These are phyloP conservation scores for Lactarius akahatsu DNA, from an alignment of 768 basidiomycete genomes.

Conservation along the genomic window DNA sequence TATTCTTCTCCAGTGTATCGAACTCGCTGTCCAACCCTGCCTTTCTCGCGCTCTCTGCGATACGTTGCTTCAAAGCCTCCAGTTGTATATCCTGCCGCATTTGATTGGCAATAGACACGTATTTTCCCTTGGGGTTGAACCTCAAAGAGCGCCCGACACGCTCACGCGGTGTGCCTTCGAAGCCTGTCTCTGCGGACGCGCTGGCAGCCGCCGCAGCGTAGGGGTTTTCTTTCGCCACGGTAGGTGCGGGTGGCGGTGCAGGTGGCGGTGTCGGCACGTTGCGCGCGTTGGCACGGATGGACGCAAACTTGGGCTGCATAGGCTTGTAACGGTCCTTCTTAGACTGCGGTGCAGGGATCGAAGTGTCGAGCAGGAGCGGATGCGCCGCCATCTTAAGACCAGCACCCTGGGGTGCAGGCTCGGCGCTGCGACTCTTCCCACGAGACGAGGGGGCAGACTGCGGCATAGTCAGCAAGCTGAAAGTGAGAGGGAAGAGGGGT, in stretches of 20 bases:
- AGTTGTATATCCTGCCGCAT: slow-evolving; percentile 74
- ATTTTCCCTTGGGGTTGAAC: slow-evolving; percentile 94
- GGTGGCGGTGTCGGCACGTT: slow-evolving; percentile 63
- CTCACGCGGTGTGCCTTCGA: slow-evolving; percentile 74
- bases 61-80: slow-evolving; percentile 88
- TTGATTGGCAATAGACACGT: slow-evolving; percentile 70
- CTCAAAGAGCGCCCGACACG: slow-evolving; percentile 67
- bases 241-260: slow-evolving; percentile 39
- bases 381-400: slow-evolving; percentile 91
- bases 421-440: slow-evolving; percentile 52
- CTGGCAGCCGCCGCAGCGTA: slow-evolving; percentile 58
- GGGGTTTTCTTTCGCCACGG: slow-evolving; percentile 60
- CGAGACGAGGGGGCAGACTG: slow-evolving; percentile 59
- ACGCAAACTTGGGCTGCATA: slow-evolving; percentile 99
- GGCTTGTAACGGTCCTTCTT: slow-evolving; percentile 95
- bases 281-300: slow-evolving; percentile 88
- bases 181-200: slow-evolving; percentile 56
- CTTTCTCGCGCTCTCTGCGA: slow-evolving; percentile 89
- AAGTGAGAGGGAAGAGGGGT: slow-evolving; percentile 30
- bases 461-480: neutral
- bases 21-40: slow-evolving; percentile 94
- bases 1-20: slow-evolving; percentile 85
- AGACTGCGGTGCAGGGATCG: slow-evolving; percentile 57
- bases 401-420: slow-evolving; percentile 72
- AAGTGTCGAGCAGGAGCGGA: slow-evolving; percentile 74